Base-by-base conservation (phyloP, 371 early-diverging fungal genomes). In the Mucor sp. region DNA sequence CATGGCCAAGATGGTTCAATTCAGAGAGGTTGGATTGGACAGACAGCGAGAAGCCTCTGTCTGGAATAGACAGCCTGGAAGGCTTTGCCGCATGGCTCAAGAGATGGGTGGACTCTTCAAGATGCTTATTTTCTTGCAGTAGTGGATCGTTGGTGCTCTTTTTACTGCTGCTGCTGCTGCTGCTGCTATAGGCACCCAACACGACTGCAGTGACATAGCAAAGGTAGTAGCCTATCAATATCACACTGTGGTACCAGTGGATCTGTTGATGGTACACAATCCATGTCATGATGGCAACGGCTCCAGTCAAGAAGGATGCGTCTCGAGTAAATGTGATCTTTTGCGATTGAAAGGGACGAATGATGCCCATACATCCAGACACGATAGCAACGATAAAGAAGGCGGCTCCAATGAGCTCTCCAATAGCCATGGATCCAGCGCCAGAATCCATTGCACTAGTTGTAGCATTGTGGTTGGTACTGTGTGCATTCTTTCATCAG, bases 391-490 rank as follows among this genome's bases (percentile, higher is more conserved):
- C 81, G 56, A 93, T 90, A 65, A 93, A 94, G 27, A 89, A 88
- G 0, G 91, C 91, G 14, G 91, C 91, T 17, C 94, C 94, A 60
- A 94, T 85, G 4, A 94, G 77, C 67, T 94, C 93, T 1, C 95
- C 94, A 21, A 94, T 78, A 4, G 94, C 95, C 55, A 94, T 68
- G 12, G 91, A 91, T 4, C 89, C 93, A 53, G 89, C 85, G 23
- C 86, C 87, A 3, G 90, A 84, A 12, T 87, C 78, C 68, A 94
- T 82, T 0, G 94, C 94, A 62, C 90, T 89, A 35, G 3, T n/a
- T n/a, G n/a, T n/a, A n/a, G n/a, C n/a, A n/a, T n/a, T n/a, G n/a
- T n/a, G n/a, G n/a, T n/a, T n/a, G n/a, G n/a, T n/a, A n/a, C n/a
- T n/a, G n/a, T n/a, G n/a, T n/a, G n/a, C n/a, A n/a, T n/a, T n/a